These are phyloP conservation scores for Mycena alexandri DNA, from an alignment of 768 basidiomycete species.

Conservation along the genomic window DNA sequence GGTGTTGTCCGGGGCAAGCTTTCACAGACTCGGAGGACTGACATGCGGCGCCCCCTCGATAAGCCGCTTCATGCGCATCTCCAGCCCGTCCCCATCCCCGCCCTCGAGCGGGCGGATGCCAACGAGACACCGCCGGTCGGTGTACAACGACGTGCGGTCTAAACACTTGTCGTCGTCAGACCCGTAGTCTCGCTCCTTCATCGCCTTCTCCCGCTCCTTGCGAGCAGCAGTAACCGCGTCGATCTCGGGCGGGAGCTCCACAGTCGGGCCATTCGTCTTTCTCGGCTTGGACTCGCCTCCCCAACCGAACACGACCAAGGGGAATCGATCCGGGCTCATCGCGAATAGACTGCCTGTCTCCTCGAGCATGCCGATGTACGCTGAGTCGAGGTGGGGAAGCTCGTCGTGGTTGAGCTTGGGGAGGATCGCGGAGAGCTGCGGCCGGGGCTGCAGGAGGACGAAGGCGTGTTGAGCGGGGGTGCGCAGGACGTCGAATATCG, in stretches of 20 bases:
- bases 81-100: slow-evolving; percentile 56
- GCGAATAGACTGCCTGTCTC: slow-evolving; percentile 84
- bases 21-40: slow-evolving; percentile 39
- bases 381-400: slow-evolving; percentile 68
- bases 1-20: slow-evolving; percentile 29
- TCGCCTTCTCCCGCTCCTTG: slow-evolving; percentile 54
- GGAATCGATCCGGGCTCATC: slow-evolving; percentile 85
- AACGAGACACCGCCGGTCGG: slow-evolving; percentile 71
- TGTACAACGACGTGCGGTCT: slow-evolving; percentile 39
- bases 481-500: slow-evolving; percentile 82
- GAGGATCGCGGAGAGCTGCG: slow-evolving; percentile 79
- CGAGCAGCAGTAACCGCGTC: slow-evolving; percentile 61
- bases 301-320: slow-evolving; percentile 80
- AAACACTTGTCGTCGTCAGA: slow-evolving; percentile 35
- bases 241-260: slow-evolving; percentile 55
- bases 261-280: too few relatives aligned
- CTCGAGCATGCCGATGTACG: slow-evolving; percentile 85
- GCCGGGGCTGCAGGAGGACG: slow-evolving; percentile 89
- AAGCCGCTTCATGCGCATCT: slow-evolving; percentile 61
- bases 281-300: slow-evolving; percentile 29
- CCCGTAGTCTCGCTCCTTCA: slow-evolving; percentile 35
- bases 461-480: slow-evolving; percentile 62
- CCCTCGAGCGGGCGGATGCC: slow-evolving; percentile 71
- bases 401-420: slow-evolving; percentile 60
- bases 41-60: slow-evolving; percentile 69